Evolutionary conservation across 176 grass and related monocot genomes (phyloP).

Genomic region (Oryza officinalis): DNA sequence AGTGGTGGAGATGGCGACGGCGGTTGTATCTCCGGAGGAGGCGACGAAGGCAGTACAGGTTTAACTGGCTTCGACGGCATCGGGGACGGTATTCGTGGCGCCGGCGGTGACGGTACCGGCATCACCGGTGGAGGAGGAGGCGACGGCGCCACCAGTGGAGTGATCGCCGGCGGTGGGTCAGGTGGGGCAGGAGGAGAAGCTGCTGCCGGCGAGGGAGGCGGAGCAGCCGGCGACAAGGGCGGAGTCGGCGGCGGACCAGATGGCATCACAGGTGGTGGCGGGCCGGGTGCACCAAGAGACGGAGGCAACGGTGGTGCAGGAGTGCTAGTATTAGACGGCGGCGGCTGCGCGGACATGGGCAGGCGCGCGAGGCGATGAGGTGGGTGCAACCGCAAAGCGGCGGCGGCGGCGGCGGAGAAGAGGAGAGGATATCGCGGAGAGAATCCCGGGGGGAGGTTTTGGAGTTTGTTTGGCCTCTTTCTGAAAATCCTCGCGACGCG

Average conservation of each 20-base stretch:
- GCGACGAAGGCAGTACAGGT: background rate
- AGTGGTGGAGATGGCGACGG: background rate
- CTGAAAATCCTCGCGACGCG: too few relatives aligned
- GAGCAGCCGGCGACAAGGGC: background rate
- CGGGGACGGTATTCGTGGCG: background rate
- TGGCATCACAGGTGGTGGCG: background rate
- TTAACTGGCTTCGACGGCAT: background rate
- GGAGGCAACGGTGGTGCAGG: background rate
- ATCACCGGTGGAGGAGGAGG: background rate
- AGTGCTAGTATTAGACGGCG: background rate
- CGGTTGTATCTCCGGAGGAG: background rate
- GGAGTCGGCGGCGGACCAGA: background rate
- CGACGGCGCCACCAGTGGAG: background rate
- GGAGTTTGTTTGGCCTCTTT: too few relatives aligned
- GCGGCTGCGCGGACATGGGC: too few relatives aligned
- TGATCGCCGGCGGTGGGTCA: background rate
- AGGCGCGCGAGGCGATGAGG: too few relatives aligned
- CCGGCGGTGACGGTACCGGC: background rate
- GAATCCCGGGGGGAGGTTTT: too few relatives aligned
- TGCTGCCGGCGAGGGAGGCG: background rate
- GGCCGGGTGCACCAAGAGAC: background rate
- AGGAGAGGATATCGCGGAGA: background rate
- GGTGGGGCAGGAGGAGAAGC: background rate
- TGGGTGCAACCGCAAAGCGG: too few relatives aligned
- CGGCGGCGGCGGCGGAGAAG: background rate